Conservation (phyloP, 75 land plant species). For the Selaginella moellendorffii region DNA sequence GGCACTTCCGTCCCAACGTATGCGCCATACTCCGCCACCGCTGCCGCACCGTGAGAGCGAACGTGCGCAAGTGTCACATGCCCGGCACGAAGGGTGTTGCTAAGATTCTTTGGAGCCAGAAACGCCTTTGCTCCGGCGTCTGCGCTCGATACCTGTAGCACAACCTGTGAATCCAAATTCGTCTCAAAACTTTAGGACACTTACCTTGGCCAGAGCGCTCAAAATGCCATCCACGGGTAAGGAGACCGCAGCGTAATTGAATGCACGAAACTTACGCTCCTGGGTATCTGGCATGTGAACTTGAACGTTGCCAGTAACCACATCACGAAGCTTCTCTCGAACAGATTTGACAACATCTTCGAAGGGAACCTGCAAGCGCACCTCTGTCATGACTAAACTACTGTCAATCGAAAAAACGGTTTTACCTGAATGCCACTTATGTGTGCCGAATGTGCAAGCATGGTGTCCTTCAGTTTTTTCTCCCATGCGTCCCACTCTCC, state of each 20-base stretch:
- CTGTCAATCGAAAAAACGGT: no score
- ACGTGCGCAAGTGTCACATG: constrained; percentile 97
- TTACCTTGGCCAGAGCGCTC: constrained; percentile 36
- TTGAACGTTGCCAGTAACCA: constrained; percentile 41
- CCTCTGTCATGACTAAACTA: background rate
- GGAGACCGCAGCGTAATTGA: constrained; percentile 64
- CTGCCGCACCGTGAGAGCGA: constrained; percentile 64
- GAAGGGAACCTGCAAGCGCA: constrained; percentile 76
- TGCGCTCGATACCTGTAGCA: constrained; percentile 25
- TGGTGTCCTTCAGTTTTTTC: constrained; percentile 30
- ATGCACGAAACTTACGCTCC: constrained; percentile 48
- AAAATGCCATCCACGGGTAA: constrained; percentile 42
- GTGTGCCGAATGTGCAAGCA: constrained; percentile 40
- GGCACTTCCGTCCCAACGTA: constrained; percentile 38
- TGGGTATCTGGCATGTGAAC: constrained; percentile 28
- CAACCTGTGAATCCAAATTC: background rate
- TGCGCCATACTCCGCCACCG: constrained; percentile 59
- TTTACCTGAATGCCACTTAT: constrained; percentile 68
- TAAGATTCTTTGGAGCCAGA: constrained; percentile 32
- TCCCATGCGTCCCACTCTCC: constrained; percentile 77
- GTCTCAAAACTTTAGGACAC: background rate
- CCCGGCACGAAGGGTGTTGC: constrained; percentile 28
- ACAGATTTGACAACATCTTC: constrained; percentile 46
- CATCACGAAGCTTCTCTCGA: constrained; percentile 40
- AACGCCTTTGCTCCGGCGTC: constrained; percentile 23